Evolutionary conservation across 2,329 filamentous ascomycete genomes (phyloP).

Genomic region (Xylariaceae sp.): DNA sequence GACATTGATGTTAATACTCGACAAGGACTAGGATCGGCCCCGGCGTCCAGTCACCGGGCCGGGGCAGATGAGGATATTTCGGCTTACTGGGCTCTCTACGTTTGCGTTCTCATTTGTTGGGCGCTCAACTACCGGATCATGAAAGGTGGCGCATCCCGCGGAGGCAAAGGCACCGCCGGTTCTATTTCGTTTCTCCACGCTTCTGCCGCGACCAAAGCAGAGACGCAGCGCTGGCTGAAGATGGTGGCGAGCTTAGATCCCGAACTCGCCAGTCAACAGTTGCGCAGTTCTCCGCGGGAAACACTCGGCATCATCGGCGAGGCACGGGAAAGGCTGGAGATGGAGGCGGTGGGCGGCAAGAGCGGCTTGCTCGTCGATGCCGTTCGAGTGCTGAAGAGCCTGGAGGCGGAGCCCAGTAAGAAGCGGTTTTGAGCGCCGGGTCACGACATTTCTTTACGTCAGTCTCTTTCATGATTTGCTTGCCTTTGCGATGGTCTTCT

Average conservation of each 20-base stretch:
- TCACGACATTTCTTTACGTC: not conserved
- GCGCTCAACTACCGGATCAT: conserved; percentile 44
- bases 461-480: conserved; percentile 2
- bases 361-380: conserved; percentile 54
- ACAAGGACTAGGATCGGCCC: not conserved
- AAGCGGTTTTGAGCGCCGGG: conserved; percentile 38
- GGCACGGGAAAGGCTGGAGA: conserved; percentile 45
- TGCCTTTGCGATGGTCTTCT: conserved; percentile 1
- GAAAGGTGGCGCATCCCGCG: conserved; percentile 16
- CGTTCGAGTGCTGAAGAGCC: conserved; percentile 48
- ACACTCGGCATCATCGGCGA: conserved; percentile 47
- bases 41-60: conserved; percentile 2
- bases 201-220: conserved; percentile 35
- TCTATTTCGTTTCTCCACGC: conserved; percentile 7
- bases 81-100: conserved; percentile 78
- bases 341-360: conserved; percentile 47
- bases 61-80: conserved; percentile 54
- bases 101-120: conserved; percentile 60
- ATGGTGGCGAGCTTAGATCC: conserved; percentile 40
- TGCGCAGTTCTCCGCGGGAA: conserved; percentile 38
- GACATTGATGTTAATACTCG: conserved; percentile 16
- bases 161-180: conserved; percentile 5
- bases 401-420: conserved; percentile 45
- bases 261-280: conserved; percentile 36
- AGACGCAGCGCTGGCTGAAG: conserved; percentile 34